Percentiles rank a stretch among this genome's conserved stretches.
Evolutionary conservation across 495 filamentous ascomycete species (phyloP).

Genomic region (Annulohypoxylon moriforme): DNA sequence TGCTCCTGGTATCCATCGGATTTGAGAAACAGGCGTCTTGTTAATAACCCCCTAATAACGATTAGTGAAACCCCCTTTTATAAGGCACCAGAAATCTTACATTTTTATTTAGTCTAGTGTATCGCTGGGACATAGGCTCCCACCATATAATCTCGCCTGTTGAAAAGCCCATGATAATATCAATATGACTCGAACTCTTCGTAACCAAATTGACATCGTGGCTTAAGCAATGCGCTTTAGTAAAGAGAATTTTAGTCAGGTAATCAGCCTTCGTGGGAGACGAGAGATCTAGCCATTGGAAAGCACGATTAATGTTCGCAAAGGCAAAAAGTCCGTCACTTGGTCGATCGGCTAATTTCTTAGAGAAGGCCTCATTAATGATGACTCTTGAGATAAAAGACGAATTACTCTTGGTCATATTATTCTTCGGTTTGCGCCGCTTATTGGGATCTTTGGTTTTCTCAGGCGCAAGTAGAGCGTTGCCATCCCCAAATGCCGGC

Average conservation of each 20-base stretch:
- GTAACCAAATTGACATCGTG: conserved; percentile 92
- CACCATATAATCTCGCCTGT: conserved; percentile 99
- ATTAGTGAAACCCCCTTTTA: conserved; percentile 15
- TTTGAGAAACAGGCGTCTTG: conserved; percentile 82
- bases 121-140: conserved; percentile 96
- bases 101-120: conserved; percentile 96
- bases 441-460: conserved; percentile 80
- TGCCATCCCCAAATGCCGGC: conserved; percentile 89
- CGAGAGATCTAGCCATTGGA: conserved; percentile 74
- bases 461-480: conserved; percentile 71
- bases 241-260: conserved; percentile 94
- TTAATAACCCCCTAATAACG: conserved; percentile 79
- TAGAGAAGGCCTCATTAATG: conserved; percentile 80
- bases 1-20: conserved; percentile 93
- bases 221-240: conserved; percentile 93
- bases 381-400: conserved; percentile 97
- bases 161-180: conserved; percentile 94
- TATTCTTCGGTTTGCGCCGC: conserved; percentile 92
- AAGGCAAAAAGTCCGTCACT: conserved; percentile 87
- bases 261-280: conserved; percentile 78
- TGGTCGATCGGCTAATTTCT: conserved; percentile 80
- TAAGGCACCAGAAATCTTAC: conserved; percentile 52
- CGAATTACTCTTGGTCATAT: conserved; percentile 97
- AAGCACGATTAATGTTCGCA: conserved; percentile 93
- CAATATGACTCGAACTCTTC: conserved; percentile 80